Base-by-base conservation (phyloP, 306 rosid genomes). In the Erythrophleum fordii region DNA sequence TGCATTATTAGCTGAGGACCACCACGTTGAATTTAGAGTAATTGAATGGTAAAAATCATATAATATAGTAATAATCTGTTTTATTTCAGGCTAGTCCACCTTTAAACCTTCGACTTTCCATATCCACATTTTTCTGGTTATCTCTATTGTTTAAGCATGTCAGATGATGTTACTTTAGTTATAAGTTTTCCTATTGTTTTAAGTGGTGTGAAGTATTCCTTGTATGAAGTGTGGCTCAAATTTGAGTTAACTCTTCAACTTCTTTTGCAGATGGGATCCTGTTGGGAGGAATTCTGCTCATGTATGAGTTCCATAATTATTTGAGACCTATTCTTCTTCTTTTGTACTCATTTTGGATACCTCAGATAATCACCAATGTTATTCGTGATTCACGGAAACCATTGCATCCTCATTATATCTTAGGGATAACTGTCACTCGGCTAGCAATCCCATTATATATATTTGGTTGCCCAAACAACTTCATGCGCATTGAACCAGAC, bases 321-420 rank as follows among this genome's bases (percentile, higher is more conserved):
- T 83, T 91, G 89, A 89, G 84, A 73, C 92, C 92, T 25, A 86
- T 95, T 83, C 90, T 95, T 81, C 92, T 95, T 70, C 96, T 95
- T 53, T 79, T 93, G 85, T 89, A 89, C 89, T 88, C 91, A n/a
- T 91, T 95, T 85, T 95, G 98, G 99, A 85, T 95, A 77, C 99
- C 99, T 82, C 97, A 95, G 86, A 93, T 95, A 69, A 80, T 91
- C 82, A 87, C 92, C 86, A 95, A 92, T 34, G 89, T 95, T 28
- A 78, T 91, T 59, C 95, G 97, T 1, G 99, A 95, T 85, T 93
- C 98, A 3, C 93, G 98, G 69, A 95, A 95, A 69, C 98, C 99
- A 41, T 82, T 93, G 93, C 97, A 95, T 82, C 97, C 95, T 42
- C 90, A 91, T 83, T 95, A 95, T 80, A 92, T 93, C 84, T 41